Base-by-base conservation (phyloP, 805 yeast genomes). In the Pichia paraexigua region DNA sequence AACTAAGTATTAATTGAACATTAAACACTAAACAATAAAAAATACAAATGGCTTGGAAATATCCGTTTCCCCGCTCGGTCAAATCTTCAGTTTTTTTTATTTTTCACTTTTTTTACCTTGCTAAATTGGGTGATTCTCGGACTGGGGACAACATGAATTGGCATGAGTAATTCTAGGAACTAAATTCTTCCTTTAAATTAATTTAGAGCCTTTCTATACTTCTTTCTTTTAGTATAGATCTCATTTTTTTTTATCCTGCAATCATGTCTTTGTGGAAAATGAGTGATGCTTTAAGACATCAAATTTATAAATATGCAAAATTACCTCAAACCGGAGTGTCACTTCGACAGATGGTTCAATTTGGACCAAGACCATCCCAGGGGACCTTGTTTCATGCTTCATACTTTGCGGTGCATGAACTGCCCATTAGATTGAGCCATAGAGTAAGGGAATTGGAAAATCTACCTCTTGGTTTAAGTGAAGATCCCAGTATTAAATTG, bases 271-370 rank as follows among this genome's bases (percentile, higher is more conserved):
- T 51, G 59, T 79, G 84, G 84, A 71, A 73, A 57, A 63, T 78
- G 40, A 75, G 82, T 10, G 63, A 67, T 27, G 59, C 71, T 35
- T 71, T 86, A 51, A 71, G 79, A 53, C 78, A 79, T 35, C 70
- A 76, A 60, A 81, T 85, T 52, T 73, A 75, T 60, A 77, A 74
- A 55, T 85, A 82, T 71, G 90, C 96, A 4, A 72, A 76, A 48
- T 75, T 83, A 56, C 85, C 89, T 13, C 94, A 91, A 44, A 87
- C 95, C 2, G 90, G 95, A 1, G 88, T 89, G 3, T 83, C 90
- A 3, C 70, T 89, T 54, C 75, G 89, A 52, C 96, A 88, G 65
- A 88, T 89, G 96, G 96, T 89, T 20, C 94, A 87, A 63, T 86
- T 89, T 70, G 96, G 97, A 3, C 82, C 84, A 11, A 72, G 77